phyloP scores from a whole-genome alignment of 352 stramenopile species.

The Phytopythium delawarense region DNA sequence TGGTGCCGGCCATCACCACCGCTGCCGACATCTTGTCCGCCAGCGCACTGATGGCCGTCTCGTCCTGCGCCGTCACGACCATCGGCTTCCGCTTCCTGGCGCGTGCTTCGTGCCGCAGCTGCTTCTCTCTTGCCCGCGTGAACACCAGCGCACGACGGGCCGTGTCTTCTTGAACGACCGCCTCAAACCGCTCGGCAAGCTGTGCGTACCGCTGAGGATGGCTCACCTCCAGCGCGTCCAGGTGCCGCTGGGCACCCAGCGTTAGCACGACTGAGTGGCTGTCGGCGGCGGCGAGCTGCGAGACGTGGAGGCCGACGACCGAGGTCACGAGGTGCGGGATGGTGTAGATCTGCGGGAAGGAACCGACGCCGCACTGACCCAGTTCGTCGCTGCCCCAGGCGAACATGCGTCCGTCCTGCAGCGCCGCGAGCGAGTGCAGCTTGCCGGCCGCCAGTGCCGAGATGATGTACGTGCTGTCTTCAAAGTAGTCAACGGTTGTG shows the following conservation, averaged over 20 bases:
- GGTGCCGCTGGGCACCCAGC: conserved; percentile 26
- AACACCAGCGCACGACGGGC: conserved; percentile 29
- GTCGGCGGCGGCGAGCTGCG: conserved; percentile 44
- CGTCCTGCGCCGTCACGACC: neutral
- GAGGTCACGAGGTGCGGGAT: conserved; percentile 64
- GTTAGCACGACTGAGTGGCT: conserved; percentile 51
- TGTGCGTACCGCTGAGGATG: conserved; percentile 42
- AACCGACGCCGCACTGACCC: conserved; percentile 59
- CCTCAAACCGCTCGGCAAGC: conserved; percentile 36
- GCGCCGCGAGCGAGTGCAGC: conserved; percentile 44
- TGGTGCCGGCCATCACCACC: neutral
- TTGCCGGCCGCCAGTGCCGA: conserved; percentile 43
- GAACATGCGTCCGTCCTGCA: conserved; percentile 51
- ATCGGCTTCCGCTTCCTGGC: conserved; percentile 1
- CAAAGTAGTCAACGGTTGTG: conserved; percentile 52
- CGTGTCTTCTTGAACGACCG: conserved; percentile 33
- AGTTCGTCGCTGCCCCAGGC: conserved; percentile 74
- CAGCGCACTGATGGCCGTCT: neutral
- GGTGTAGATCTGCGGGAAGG: conserved; percentile 74
- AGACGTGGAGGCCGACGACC: conserved; percentile 47
- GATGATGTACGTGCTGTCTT: conserved; percentile 21
- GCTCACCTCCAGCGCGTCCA: conserved; percentile 40
- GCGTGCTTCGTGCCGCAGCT: conserved; percentile 16
- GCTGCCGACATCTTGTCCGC: neutral
- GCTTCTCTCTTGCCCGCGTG: conserved; percentile 16